Conservation (phyloP, 345 rosid species). For the Toxicodendron radicans region DNA sequence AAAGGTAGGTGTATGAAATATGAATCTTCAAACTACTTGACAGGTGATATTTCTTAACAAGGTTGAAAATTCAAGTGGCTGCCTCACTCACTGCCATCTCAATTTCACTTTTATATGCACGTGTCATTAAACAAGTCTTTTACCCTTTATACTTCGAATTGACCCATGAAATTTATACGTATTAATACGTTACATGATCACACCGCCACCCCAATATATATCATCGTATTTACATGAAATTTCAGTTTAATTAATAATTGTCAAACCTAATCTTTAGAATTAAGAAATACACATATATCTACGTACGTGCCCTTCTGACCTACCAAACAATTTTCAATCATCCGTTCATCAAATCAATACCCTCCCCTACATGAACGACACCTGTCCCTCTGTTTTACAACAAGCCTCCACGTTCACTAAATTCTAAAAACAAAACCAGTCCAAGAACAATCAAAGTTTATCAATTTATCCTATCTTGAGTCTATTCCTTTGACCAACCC, state of each 20-base stretch:
- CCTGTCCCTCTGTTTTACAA: conserved; percentile 4
- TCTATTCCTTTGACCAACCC: too few relatives aligned
- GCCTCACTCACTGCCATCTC: conserved; percentile 15
- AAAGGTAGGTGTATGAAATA: background rate
- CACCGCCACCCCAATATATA: too few relatives aligned
- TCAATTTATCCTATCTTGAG: too few relatives aligned
- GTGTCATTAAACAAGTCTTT: conserved; percentile 24
- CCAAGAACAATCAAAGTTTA: too few relatives aligned
- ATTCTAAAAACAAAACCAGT: conserved; percentile 11
- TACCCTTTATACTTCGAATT: background rate
- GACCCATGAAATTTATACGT: conserved; percentile 7
- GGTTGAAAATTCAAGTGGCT: background rate
- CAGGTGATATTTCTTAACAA: background rate
- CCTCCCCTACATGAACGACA: background rate
- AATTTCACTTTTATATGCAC: conserved; percentile 12
- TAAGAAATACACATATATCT: too few relatives aligned
- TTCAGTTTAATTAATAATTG: background rate
- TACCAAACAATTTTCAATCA: conserved; percentile 20
- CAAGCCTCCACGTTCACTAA: conserved; percentile 39
- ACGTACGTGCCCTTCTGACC: conserved; percentile 42
- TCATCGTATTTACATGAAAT: too few relatives aligned
- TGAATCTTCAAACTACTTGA: background rate
- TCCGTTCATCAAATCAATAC: background rate
- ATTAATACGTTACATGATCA: too few relatives aligned
- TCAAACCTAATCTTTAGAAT: background rate